Percentiles rank a stretch among this genome's conserved stretches.
phyloP scores from a whole-genome alignment of 176 grass and related monocot species.

The Elaeis guineensis region DNA sequence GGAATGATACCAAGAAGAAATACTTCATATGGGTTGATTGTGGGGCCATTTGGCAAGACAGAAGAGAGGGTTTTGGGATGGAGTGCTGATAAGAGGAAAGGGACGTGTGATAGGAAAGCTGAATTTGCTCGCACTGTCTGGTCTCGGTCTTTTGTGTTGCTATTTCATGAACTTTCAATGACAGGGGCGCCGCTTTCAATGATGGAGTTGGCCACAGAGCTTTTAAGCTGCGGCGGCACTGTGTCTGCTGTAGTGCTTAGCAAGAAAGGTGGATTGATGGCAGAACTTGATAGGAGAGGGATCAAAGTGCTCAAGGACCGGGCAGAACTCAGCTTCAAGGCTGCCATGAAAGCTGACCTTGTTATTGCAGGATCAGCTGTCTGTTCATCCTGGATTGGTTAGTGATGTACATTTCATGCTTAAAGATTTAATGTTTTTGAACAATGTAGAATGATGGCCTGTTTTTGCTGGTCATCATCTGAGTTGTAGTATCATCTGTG shows the following conservation, averaged over 20 bases:
- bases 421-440: not conserved
- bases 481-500: not conserved
- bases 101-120: slow-evolving; percentile 26
- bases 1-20: slow-evolving; percentile 35
- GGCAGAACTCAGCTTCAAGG: slow-evolving; percentile 23
- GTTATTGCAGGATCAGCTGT: slow-evolving; percentile 46
- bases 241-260: slow-evolving; percentile 33
- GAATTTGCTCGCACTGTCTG: slow-evolving; percentile 28
- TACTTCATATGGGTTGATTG: slow-evolving; percentile 42
- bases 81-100: slow-evolving; percentile 31
- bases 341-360: slow-evolving; percentile 36
- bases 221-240: slow-evolving; percentile 32
- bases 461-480: too few relatives aligned
- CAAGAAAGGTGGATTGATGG: slow-evolving; percentile 32
- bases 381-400: slow-evolving; percentile 51
- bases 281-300: slow-evolving; percentile 38
- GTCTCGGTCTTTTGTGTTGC: slow-evolving; percentile 37
- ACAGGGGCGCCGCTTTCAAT: slow-evolving; percentile 44
- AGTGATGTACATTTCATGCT: not conserved
- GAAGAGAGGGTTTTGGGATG: slow-evolving; percentile 33
- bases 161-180: slow-evolving; percentile 50
- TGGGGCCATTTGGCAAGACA: slow-evolving; percentile 39
- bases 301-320: slow-evolving; percentile 42
- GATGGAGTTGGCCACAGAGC: slow-evolving; percentile 44
- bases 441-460: not conserved